These are phyloP conservation scores for Penicillium arizonense DNA, from an alignment of 495 filamentous ascomycete species.

Conservation along the genomic window DNA sequence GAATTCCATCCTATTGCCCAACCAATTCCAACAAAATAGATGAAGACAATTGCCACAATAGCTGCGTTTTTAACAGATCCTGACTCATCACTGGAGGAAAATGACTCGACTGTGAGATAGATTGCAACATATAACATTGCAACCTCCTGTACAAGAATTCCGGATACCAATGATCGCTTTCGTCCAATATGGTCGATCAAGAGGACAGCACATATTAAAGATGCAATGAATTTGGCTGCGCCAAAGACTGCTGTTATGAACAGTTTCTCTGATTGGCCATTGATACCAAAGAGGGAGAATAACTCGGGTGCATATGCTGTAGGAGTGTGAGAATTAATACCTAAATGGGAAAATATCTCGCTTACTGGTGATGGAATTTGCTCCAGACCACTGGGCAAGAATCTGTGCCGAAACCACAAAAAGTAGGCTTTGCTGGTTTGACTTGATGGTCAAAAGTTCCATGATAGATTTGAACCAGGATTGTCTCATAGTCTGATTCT, in stretches of 20 bases:
- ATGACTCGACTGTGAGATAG: slow-evolving; percentile 48
- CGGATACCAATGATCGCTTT: slow-evolving; percentile 54
- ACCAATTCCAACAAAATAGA: slow-evolving; percentile 56
- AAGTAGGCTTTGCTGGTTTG: slow-evolving; percentile 53
- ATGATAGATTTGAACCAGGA: slow-evolving; percentile 44
- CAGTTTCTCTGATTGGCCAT: slow-evolving; percentile 54
- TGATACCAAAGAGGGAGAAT: slow-evolving; percentile 58
- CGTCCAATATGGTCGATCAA: slow-evolving; percentile 64
- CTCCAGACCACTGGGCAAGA: slow-evolving; percentile 61
- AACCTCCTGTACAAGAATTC: slow-evolving; percentile 54
- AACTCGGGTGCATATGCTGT: slow-evolving; percentile 59
- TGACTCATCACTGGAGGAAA: neutral
- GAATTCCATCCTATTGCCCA: slow-evolving; percentile 68
- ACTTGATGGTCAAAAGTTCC: slow-evolving; percentile 48
- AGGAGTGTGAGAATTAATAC: neutral
- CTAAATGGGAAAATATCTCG: neutral
- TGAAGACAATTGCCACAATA: slow-evolving; percentile 52
- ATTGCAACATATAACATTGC: slow-evolving; percentile 60
- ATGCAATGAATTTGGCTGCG: slow-evolving; percentile 58
- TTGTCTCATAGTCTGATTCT: slow-evolving; percentile 41
- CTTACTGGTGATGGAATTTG: slow-evolving; percentile 46
- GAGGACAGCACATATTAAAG: slow-evolving; percentile 59
- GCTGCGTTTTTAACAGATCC: slow-evolving; percentile 17
- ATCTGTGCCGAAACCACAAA: slow-evolving; percentile 52
- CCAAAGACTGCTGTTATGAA: slow-evolving; percentile 64